phyloP scores from a whole-genome alignment of 805 yeast genomes.

The Pichia kluyveri region DNA sequence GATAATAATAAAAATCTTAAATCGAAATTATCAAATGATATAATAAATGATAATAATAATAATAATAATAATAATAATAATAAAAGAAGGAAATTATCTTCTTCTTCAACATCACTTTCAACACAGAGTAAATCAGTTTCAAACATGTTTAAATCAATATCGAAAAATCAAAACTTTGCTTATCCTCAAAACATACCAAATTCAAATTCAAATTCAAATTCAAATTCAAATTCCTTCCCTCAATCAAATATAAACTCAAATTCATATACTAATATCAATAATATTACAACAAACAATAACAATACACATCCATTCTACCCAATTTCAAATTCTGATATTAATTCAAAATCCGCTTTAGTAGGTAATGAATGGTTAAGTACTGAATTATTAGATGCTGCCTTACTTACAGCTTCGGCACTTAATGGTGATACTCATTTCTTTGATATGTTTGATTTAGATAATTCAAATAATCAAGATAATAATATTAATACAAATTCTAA shows the following conservation, averaged over 20 bases:
- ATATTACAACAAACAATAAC: background rate
- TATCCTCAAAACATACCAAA: constrained; percentile 1
- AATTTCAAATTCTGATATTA: constrained; percentile 1
- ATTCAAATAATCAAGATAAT: constrained; percentile 7
- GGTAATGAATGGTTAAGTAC: constrained; percentile 64
- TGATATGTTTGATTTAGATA: constrained; percentile 36
- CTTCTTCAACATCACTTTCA: no score
- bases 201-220: background rate
- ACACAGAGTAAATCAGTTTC: background rate
- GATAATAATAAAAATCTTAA: background rate
- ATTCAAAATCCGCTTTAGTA: background rate
- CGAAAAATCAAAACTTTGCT: background rate
- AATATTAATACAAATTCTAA: background rate
- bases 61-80: background rate
- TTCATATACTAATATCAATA: no score
- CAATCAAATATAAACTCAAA: no score
- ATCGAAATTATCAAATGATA: background rate
- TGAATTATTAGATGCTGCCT: constrained; percentile 63
- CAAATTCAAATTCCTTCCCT: background rate
- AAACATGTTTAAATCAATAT: background rate
- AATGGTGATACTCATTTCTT: constrained; percentile 51
- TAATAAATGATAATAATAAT: no score
- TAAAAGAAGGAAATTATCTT: background rate
- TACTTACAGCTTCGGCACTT: constrained; percentile 64
- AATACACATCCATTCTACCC: no score